Evolutionary conservation across 2,329 filamentous ascomycete species (phyloP).

Genomic region (Aspergillus aculeatinus): DNA sequence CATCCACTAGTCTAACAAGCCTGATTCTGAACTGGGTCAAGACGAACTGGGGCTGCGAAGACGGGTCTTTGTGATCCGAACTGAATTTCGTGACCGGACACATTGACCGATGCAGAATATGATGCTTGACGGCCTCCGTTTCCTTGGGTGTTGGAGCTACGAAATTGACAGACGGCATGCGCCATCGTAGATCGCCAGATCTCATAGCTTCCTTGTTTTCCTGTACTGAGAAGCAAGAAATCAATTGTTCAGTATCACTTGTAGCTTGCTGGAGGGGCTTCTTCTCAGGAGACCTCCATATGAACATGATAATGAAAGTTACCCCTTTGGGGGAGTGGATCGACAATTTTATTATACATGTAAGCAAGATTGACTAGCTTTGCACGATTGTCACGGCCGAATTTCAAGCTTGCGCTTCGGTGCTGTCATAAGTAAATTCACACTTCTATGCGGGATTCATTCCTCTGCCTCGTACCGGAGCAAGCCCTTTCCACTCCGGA

Average conservation of each 20-base stretch:
- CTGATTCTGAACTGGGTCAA: slow-evolving; percentile 61
- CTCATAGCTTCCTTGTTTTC: background rate
- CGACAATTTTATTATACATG: background rate
- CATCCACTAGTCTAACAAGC: slow-evolving; percentile 55
- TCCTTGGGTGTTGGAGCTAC: background rate
- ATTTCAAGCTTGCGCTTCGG: background rate
- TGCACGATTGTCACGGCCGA: background rate
- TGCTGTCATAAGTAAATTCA: background rate
- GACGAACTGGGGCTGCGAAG: slow-evolving; percentile 52
- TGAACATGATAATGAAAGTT: background rate
- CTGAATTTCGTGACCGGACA: background rate
- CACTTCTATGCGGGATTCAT: slow-evolving; percentile 8
- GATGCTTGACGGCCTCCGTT: background rate
- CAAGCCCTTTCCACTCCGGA: slow-evolving; percentile 82
- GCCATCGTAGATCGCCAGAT: background rate
- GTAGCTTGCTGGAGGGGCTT: background rate
- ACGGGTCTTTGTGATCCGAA: slow-evolving; percentile 2
- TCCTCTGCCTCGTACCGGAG: slow-evolving; percentile 69
- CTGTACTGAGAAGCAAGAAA: background rate
- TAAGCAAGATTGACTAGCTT: background rate
- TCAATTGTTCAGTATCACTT: background rate
- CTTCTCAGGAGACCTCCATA: background rate
- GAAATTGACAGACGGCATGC: background rate
- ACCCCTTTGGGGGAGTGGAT: background rate
- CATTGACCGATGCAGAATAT: background rate